These are phyloP conservation scores for Eucalyptus sp. DNA, from an alignment of 345 rosid species.

Conservation along the genomic window DNA sequence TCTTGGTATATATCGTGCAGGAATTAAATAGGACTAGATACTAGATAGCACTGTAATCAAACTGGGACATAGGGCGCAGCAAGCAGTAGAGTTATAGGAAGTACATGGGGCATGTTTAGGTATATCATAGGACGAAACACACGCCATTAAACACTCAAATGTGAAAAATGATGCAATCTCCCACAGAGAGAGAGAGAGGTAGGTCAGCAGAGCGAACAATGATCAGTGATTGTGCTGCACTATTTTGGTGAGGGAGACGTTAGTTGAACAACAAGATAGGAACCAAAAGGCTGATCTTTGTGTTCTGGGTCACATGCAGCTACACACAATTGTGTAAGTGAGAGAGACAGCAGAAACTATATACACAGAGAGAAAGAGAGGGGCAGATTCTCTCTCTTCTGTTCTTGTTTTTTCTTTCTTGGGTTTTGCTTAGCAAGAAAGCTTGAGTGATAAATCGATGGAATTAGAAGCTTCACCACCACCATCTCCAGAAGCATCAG, in stretches of 20 bases:
- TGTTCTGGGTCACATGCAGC: not conserved
- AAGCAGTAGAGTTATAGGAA: not conserved
- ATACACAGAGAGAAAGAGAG: not conserved
- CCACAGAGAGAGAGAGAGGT: not conserved
- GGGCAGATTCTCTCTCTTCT: not conserved
- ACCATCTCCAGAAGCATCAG: constrained; percentile 15
- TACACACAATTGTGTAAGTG: not conserved
- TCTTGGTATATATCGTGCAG: not conserved
- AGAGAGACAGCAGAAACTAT: not conserved
- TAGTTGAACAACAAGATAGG: not conserved
- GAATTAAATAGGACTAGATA: not conserved
- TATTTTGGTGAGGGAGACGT: not conserved
- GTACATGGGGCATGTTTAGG: not conserved
- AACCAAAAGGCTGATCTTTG: not conserved
- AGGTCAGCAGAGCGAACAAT: not conserved
- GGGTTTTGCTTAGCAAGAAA: not conserved
- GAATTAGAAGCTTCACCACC: constrained; percentile 22
- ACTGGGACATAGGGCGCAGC: not conserved
- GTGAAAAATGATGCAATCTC: not conserved
- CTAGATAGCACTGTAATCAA: not conserved
- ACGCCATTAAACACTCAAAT: not conserved
- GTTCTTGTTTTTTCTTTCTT: not conserved
- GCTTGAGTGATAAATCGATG: constrained; percentile 89
- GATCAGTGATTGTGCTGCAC: not conserved
- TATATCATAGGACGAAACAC: not conserved